Base-by-base conservation (phyloP, 2,329 filamentous ascomycete species). In the Elsinoe perseae region DNA sequence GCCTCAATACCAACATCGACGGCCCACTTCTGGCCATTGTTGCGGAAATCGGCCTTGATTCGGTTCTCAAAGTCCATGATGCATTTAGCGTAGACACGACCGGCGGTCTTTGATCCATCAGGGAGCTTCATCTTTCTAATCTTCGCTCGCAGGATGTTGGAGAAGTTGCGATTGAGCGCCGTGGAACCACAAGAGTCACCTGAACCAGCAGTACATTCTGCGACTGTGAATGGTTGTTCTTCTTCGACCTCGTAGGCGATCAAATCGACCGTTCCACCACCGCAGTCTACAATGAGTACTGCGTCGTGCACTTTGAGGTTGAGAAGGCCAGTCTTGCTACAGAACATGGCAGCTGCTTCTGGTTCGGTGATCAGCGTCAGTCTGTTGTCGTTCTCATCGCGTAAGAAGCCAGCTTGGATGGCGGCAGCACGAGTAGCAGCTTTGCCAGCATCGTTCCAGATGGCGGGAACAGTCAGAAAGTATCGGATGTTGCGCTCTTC, bases 61-160 rank as follows among this genome's bases (percentile, higher is more conserved):
- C 93, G 81, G 81, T 97, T 97, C 77, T 98, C 93, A 67, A 98
- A 98, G 74, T 98, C 93, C 92, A 97, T 97, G 73, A 98, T 97
- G 72, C 92, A 97, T 77, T 97, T 97, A 63, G 92, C 92, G 72
- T 97, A 97, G 56, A 98, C 93, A 72, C 92, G 90, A 42, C 92
- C 92, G n/a, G 93, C 92, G 2, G 90, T 97, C 75, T 92, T 95
- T 64, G 92, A 96, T 46, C 91, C 92, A 68, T 97, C 92, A 1
- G 93, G 91, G 44, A 98, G 79, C 75, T 97, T 97, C 93, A 97
- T 97, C 79, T 97, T 97, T 64, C 92, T 82, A 66, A 98, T 97
- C 79, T 97, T 97, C 60, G 92, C 95, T 55, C 93, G 86, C 52
- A 97, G 78, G 63, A 98, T 96, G 74, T 97, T 97, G 75, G 89